Base-by-base conservation (phyloP, 1,284 basidiomycete species). In the Schizophyllum amplum region DNA sequence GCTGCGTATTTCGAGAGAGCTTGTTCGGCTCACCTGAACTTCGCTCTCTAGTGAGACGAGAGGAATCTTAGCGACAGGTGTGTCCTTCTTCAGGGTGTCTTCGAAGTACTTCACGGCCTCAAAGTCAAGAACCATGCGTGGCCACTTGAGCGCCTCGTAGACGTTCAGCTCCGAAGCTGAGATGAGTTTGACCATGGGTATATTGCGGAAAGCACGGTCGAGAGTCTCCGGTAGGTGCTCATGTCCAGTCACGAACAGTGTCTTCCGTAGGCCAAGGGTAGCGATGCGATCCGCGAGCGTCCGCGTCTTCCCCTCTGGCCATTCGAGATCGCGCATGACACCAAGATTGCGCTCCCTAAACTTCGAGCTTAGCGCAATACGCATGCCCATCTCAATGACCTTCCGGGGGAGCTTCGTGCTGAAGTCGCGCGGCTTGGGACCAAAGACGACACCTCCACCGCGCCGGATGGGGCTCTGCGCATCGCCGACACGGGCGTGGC, bases 371-470 rank as follows among this genome's bases (percentile, higher is more conserved):
- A 98, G 72, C 1, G 92, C 92, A 49, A 93, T 87, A 24, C 91
- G 83, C 80, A 98, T 85, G n/a, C 94, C 95, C 79, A 98, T 88
- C 66, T 92, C 80, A 47, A 94, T 82, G 57, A 97, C 90, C 71
- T 96, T 95, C 59, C 93, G 82, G 7, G 92, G 91, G 15, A 98
- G 80, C 61, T 91, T 87, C 51, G 92, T 95, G 63, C 90, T 86
- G 70, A 94, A 95, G 71, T 97, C 91, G 56, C 94, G 83, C 0
- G 92, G 92, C 67, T 91, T 87, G 0, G 94, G 92, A 46, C 93
- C 93, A 64, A 93, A 93, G 2, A 92, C 92, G 25, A 91, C 84
- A 64, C 94, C 96, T 74, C 96, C 96, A 55, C 95, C 95, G 33
- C 88, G 81, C 62, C 95, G 82, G 76, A 94, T 92, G 4, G 95